Evolutionary conservation across 768 basidiomycete genomes (phyloP), one percentile per base, ranked within the genome.

Genomic region (Termitomyces titanicus): DNA sequence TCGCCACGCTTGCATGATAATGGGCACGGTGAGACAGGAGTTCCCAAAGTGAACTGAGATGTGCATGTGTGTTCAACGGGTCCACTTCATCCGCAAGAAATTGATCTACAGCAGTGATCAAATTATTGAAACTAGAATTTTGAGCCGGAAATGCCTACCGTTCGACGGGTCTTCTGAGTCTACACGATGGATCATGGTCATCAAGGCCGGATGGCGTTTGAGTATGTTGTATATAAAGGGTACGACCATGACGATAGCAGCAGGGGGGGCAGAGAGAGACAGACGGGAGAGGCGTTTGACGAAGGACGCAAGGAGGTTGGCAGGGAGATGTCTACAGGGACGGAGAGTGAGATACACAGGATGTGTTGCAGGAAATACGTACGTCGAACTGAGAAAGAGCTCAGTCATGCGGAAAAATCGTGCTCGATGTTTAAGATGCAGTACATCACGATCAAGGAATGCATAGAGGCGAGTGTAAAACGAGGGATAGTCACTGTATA

Each of bases 171-270:
- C 62, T 10, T 67, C 68, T 1, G 74, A 74, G 20, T 74, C 75
- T 3, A 70, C 64, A 17, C 87, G 82, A 68, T 98, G 97, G 34
- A 98, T 91, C 88, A 98, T 90, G 31, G 74, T 74, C 95, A 98
- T 97, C 57, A 94, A 80, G 0, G 86, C 83, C 3, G 95, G 94
- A 69, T 98, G 96, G 9, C 82, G 77, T 68, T 97, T 97, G 63
- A 99, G 81, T 49, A 94, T 76, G 60, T 98, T 98, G 74, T 98
- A 98, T 7, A 88, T 85, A 72, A 98, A 92, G 2, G 97, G 94
- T 40, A 99, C 83, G 63, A 92, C 75, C 78, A 94, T 88, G 54
- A 99, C 79, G 29, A 97, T 85, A 0, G 90, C 95, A 13, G 94
- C 85, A 8, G 97, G 95, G 0, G 95, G 91, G 0, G 95, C 93